phyloP scores from a whole-genome alignment of 768 basidiomycete genomes.

The Gyrodon lividus region DNA sequence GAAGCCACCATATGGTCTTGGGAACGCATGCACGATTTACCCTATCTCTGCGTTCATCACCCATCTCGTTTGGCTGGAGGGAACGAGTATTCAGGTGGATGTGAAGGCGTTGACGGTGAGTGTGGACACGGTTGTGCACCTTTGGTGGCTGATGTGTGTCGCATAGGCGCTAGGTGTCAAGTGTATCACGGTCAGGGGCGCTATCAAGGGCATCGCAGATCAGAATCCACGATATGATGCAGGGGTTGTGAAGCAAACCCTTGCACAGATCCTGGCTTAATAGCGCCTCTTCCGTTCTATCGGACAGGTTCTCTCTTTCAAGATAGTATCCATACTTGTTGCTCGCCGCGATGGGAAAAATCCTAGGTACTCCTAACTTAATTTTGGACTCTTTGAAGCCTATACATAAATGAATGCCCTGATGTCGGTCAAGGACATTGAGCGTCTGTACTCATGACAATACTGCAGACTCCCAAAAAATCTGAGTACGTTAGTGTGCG shows the following conservation, averaged over 20 bases:
- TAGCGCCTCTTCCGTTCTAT: not conserved
- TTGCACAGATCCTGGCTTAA: slow-evolving; percentile 33
- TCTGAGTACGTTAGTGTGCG: too few relatives aligned
- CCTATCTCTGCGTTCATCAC: slow-evolving; percentile 82
- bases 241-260: slow-evolving; percentile 41
- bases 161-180: slow-evolving; percentile 56
- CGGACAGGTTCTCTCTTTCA: not conserved
- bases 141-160: slow-evolving; percentile 2
- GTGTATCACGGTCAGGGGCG: slow-evolving; percentile 49
- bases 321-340: not conserved
- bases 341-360: not conserved
- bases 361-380: not conserved
- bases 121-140: not conserved
- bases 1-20: slow-evolving; percentile 49
- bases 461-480: too few relatives aligned
- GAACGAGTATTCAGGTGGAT: slow-evolving; percentile 62
- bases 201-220: slow-evolving; percentile 16
- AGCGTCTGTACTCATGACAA: not conserved
- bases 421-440: too few relatives aligned
- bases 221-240: slow-evolving; percentile 44
- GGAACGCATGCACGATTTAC: slow-evolving; percentile 60
- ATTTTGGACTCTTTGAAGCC: not conserved
- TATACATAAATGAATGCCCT: not conserved
- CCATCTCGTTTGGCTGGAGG: slow-evolving; percentile 77
- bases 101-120: slow-evolving; percentile 58